phyloP scores from a whole-genome alignment of 108 stramenopile species.

The Skeletonema menzelii region DNA sequence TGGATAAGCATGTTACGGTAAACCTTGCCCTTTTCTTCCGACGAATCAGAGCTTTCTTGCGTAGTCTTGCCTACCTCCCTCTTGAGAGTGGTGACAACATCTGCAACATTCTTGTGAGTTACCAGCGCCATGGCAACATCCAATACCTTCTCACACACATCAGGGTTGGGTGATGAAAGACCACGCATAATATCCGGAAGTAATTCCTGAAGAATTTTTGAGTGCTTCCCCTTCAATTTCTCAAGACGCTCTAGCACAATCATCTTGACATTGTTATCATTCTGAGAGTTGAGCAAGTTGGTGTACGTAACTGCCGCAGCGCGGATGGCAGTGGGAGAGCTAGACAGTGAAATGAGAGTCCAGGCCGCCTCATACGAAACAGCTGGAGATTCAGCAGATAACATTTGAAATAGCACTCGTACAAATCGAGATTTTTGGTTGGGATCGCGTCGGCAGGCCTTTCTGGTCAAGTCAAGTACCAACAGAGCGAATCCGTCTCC shows the following conservation, averaged over 20 bases:
- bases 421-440: conserved; percentile 98
- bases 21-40: conserved; percentile 85
- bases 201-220: conserved; percentile 95
- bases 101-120: conserved; percentile 90
- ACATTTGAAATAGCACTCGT: conserved; percentile 92
- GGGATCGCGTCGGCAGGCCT: conserved; percentile 96
- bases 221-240: conserved; percentile 89
- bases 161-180: conserved; percentile 93
- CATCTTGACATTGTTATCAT: conserved; percentile 99
- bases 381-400: conserved; percentile 88
- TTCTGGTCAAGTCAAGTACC: conserved; percentile 96
- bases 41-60: conserved; percentile 69
- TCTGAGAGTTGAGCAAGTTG: conserved; percentile 92
- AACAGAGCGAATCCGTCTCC: conserved; percentile 96
- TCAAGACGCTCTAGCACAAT: conserved; percentile 96
- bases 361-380: conserved; percentile 99
- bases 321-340: conserved; percentile 97
- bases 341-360: conserved; percentile 97
- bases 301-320: conserved; percentile 97
- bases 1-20: conserved; percentile 94
- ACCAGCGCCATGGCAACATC: conserved; percentile 95
- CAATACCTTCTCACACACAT: conserved; percentile 97
- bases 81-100: conserved; percentile 96
- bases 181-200: conserved; percentile 98
- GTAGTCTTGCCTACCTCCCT: conserved; percentile 94